These are phyloP conservation scores for Talaromyces funiculosus DNA, from an alignment of 2,329 filamentous ascomycete species.

Conservation along the genomic window DNA sequence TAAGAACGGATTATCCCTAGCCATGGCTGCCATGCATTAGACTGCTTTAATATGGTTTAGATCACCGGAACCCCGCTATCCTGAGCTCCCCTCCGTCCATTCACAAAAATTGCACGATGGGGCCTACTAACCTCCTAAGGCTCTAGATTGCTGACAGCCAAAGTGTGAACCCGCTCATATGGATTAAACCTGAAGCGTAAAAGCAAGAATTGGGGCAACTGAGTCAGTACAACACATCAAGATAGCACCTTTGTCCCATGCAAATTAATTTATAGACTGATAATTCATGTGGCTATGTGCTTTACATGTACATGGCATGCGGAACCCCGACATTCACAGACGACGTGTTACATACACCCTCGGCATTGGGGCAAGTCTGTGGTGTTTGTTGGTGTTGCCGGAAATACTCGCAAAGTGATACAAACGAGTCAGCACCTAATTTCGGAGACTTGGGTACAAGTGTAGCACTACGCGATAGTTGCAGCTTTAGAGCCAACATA, in stretches of 20 bases:
- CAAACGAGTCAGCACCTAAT: not conserved
- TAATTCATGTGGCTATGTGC: not conserved
- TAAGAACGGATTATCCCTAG: not conserved
- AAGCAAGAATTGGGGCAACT: not conserved
- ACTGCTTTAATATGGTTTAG: not conserved
- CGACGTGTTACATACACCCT: not conserved
- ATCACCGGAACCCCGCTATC: not conserved
- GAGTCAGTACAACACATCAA: not conserved
- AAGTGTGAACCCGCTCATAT: not conserved
- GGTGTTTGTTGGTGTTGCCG: not conserved
- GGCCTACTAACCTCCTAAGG: not conserved
- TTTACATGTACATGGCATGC: not conserved
- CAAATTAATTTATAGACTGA: not conserved
- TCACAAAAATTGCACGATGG: not conserved
- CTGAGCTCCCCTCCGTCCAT: not conserved
- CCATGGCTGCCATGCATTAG: not conserved
- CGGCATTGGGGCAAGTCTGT: not conserved
- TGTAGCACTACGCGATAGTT: not conserved
- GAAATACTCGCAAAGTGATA: not conserved
- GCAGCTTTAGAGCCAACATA: not conserved
- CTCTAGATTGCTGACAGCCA: not conserved
- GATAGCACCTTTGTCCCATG: not conserved
- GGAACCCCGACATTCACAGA: not conserved
- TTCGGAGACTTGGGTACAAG: not conserved
- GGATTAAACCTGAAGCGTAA: not conserved